These are phyloP conservation scores for Capronia coronata DNA, from an alignment of 2,329 filamentous ascomycete genomes.

Conservation along the genomic window DNA sequence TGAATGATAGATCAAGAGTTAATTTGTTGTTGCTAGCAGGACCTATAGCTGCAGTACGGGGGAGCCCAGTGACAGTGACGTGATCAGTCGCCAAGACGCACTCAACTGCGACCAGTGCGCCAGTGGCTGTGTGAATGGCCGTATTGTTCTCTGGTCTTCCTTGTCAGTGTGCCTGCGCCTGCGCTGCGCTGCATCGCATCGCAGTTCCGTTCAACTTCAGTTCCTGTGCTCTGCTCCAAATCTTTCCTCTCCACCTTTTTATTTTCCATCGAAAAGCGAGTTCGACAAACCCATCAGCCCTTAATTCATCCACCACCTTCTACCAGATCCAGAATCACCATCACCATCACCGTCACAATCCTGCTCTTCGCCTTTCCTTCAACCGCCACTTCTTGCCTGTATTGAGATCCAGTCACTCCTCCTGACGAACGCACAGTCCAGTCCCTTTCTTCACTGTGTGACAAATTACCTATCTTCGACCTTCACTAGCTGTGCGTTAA, in stretches of 20 bases:
- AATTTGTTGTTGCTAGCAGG: too few relatives aligned
- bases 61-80: too few relatives aligned
- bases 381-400: background rate
- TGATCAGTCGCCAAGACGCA: background rate
- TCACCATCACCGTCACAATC: background rate
- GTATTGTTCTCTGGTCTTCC: background rate
- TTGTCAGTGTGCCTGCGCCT: background rate
- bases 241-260: slow-evolving; percentile 2
- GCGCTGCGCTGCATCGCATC: too few relatives aligned
- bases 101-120: background rate
- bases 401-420: background rate
- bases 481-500: background rate
- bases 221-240: background rate
- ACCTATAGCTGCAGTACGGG: too few relatives aligned
- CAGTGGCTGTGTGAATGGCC: background rate
- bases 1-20: too few relatives aligned
- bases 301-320: slow-evolving; percentile 1
- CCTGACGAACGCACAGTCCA: background rate
- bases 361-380: background rate
- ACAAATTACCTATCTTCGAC: background rate
- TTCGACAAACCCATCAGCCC: background rate
- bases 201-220: too few relatives aligned
- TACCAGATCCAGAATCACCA: background rate
- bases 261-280: slow-evolving; percentile 1
- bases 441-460: background rate